These are phyloP conservation scores for Yamadazyma buinensis DNA, from an alignment of 1,139 yeast genomes.

Conservation along the genomic window DNA sequence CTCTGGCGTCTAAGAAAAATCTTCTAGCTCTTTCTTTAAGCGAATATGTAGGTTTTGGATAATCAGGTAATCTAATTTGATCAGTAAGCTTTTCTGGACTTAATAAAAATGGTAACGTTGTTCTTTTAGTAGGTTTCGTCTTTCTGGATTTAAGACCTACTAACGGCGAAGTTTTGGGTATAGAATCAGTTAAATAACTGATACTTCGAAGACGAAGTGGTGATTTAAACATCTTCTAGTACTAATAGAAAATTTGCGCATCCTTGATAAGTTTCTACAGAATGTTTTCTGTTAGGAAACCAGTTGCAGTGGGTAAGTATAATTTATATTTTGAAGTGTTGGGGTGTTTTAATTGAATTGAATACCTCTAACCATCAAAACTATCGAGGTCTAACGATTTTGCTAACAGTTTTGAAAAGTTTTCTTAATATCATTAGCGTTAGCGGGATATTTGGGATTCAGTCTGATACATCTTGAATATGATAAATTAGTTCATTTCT, in stretches of 20 bases:
- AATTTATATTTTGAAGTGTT: too few species aligned
- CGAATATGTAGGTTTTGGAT: conserved; percentile 11
- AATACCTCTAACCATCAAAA: too few species aligned
- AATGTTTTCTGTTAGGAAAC: conserved; percentile 13
- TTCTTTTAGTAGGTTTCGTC: too few species aligned
- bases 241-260: too few species aligned
- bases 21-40: conserved; percentile 11
- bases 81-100: conserved; percentile 25
- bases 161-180: too few species aligned
- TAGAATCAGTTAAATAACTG: conserved; percentile 11
- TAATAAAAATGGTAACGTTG: conserved; percentile 12
- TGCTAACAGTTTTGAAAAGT: too few species aligned
- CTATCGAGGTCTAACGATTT: too few species aligned
- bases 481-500: conserved; percentile 53
- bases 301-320: conserved; percentile 26
- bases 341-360: too few species aligned
- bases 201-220: conserved; percentile 1
- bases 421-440: conserved; percentile 21
- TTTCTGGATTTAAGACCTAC: too few species aligned
- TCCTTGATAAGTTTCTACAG: neutral
- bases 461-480: conserved; percentile 43
- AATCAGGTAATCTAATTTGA: conserved; percentile 18
- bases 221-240: neutral
- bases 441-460: conserved; percentile 49
- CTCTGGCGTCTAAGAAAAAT: conserved; percentile 44